These are phyloP conservation scores for Populus pruinosa DNA, from an alignment of 345 rosid species.

Conservation along the genomic window DNA sequence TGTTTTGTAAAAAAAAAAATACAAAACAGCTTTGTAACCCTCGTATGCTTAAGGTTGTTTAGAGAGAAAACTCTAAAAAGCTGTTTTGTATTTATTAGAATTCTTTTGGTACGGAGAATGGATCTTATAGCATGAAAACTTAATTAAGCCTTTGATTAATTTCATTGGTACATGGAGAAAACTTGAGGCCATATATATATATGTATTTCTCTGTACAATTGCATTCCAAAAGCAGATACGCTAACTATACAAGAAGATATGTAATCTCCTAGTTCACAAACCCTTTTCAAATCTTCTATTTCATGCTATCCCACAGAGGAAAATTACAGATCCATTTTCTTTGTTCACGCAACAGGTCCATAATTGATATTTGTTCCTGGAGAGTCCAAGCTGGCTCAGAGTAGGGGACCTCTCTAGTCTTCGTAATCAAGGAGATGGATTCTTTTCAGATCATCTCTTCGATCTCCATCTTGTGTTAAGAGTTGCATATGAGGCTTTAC, in stretches of 20 bases:
- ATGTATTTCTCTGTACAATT: not conserved
- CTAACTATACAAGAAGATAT: not conserved
- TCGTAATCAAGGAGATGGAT: too few species aligned
- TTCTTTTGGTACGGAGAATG: too few species aligned
- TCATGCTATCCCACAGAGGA: not conserved
- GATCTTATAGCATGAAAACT: too few species aligned
- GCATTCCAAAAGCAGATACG: not conserved
- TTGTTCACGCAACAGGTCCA: not conserved
- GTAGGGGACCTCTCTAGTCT: not conserved
- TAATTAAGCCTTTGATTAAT: too few species aligned
- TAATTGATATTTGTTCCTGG: not conserved
- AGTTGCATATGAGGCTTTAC: conserved; percentile 10
- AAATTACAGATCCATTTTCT: not conserved
- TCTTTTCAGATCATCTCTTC: not conserved
- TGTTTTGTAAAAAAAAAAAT: too few species aligned
- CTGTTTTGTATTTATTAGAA: too few species aligned
- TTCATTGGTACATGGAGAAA: not conserved
- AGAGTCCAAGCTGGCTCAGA: not conserved
- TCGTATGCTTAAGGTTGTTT: too few species aligned
- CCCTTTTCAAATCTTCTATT: not conserved
- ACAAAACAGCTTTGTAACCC: too few species aligned
- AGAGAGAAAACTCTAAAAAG: too few species aligned
- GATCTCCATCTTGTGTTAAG: not conserved
- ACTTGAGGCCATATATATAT: not conserved
- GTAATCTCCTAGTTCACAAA: not conserved